These are phyloP conservation scores for Trichoderma reesei DNA, from an alignment of 495 filamentous ascomycete species.

Conservation along the genomic window DNA sequence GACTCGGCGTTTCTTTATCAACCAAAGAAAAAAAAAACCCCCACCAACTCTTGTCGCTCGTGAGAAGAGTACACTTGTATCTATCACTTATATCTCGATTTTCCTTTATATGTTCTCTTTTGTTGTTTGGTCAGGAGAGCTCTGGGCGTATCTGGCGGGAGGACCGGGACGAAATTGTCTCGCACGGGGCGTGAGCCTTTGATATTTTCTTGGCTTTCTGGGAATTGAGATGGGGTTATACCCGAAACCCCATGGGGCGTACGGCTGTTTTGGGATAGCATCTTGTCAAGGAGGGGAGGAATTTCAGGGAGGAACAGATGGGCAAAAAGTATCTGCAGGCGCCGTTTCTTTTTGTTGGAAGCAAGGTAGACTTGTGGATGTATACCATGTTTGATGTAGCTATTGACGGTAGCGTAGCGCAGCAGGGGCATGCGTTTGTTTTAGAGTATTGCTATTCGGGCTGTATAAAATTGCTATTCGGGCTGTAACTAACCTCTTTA, in stretches of 20 bases:
- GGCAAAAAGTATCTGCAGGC: not conserved
- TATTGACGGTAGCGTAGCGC: not conserved
- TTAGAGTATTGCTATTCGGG: too few relatives aligned
- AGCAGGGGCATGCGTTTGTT: too few relatives aligned
- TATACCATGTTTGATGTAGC: not conserved
- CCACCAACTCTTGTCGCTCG: not conserved
- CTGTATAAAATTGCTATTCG: too few relatives aligned
- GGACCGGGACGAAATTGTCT: slow-evolving; percentile 2
- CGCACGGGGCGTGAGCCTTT: not conserved
- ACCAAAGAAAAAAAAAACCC: slow-evolving; percentile 2
- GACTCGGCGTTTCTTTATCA: slow-evolving; percentile 5
- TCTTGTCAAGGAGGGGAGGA: not conserved
- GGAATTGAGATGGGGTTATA: not conserved
- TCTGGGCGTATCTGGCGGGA: not conserved
- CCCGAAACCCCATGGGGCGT: slow-evolving; percentile 2
- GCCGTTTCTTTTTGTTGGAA: not conserved
- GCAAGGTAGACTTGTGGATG: not conserved
- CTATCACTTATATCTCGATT: not conserved
- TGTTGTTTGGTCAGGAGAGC: not conserved
- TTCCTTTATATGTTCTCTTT: not conserved
- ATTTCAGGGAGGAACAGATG: slow-evolving; percentile 4
- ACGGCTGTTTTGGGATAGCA: slow-evolving; percentile 6
- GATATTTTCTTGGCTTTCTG: not conserved
- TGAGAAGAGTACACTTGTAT: not conserved
- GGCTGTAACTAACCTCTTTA: too few relatives aligned